Conservation (phyloP, 2,329 filamentous ascomycete species). For the Talaromyces islandicus region DNA sequence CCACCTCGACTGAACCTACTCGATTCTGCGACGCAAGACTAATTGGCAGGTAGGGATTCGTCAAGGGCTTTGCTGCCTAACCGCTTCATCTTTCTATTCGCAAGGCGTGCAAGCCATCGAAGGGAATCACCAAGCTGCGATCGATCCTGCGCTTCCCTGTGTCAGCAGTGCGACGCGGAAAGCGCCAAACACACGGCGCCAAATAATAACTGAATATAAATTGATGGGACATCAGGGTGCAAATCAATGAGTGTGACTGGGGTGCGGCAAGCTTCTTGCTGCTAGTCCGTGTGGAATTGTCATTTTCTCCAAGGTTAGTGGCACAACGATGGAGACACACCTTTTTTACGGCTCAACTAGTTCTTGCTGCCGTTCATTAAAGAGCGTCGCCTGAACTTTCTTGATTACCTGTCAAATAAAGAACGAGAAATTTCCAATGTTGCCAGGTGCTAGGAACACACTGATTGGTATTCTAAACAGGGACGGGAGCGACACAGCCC, state of each 20-base stretch:
- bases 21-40: background rate
- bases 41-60: background rate
- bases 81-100: background rate
- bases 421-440: background rate
- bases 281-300: slow-evolving; percentile 4
- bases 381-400: too few species aligned
- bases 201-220: background rate
- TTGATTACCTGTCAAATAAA: background rate
- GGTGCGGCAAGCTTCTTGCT: slow-evolving; percentile 10
- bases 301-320: background rate
- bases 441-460: background rate
- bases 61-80: background rate
- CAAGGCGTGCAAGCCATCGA: background rate
- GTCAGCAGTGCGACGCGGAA: background rate
- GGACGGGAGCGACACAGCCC: background rate
- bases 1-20: background rate
- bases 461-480: background rate
- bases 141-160: background rate
- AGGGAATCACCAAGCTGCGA: background rate
- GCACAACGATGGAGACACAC: background rate
- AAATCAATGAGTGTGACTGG: slow-evolving; percentile 10
- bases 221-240: slow-evolving; percentile 25
- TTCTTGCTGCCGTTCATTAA: background rate
- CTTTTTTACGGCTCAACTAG: background rate
- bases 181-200: background rate